phyloP scores from a whole-genome alignment of 2,329 filamentous ascomycete species.

The Fusarium beomiforme region DNA sequence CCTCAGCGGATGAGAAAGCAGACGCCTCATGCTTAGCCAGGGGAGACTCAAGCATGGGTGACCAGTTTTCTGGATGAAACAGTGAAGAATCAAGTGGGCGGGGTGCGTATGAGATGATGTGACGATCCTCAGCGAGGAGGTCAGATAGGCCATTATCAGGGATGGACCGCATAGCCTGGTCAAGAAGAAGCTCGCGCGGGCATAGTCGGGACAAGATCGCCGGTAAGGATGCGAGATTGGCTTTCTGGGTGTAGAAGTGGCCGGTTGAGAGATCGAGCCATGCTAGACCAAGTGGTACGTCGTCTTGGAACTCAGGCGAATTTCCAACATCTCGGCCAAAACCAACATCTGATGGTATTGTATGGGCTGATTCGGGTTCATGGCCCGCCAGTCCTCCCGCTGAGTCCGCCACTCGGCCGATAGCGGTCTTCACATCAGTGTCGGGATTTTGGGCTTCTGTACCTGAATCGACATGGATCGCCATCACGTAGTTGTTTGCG shows the following conservation, averaged over 20 bases:
- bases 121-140: constrained; percentile 78
- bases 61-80: constrained; percentile 72
- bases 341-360: constrained; percentile 34
- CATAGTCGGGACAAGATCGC: constrained; percentile 84
- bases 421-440: constrained; percentile 69
- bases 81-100: constrained; percentile 60
- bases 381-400: constrained; percentile 19
- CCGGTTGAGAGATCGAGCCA: constrained; percentile 97
- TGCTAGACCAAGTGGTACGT: constrained; percentile 74
- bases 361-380: constrained; percentile 31
- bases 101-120: constrained; percentile 78
- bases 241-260: constrained; percentile 87
- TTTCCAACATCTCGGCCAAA: constrained; percentile 24
- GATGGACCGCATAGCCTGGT: constrained; percentile 68
- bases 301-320: constrained; percentile 25
- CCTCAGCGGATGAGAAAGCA: constrained; percentile 74
- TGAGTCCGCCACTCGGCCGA: constrained; percentile 45
- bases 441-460: neutral
- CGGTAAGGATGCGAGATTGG: constrained; percentile 76
- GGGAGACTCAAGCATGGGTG: constrained; percentile 78
- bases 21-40: constrained; percentile 63
- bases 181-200: constrained; percentile 85
- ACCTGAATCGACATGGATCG: constrained; percentile 65
- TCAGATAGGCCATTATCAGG: constrained; percentile 70
- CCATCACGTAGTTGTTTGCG: constrained; percentile 91